These are phyloP conservation scores for Ceratobasidium sp. DNA, from an alignment of 1,284 basidiomycete genomes.

Conservation along the genomic window DNA sequence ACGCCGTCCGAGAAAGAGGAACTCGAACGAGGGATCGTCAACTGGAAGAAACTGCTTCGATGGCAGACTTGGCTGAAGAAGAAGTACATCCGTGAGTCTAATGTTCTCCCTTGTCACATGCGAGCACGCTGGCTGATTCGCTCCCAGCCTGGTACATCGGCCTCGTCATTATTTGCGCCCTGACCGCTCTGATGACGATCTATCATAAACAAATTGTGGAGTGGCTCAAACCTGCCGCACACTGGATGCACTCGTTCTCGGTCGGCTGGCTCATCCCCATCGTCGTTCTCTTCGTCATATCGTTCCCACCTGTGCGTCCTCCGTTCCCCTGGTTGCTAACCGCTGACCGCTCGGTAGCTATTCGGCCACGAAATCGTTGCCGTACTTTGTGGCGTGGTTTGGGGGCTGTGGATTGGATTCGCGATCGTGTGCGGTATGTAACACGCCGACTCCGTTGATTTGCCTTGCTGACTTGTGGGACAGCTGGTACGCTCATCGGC, in stretches of 20 bases:
- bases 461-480: constrained; percentile 59
- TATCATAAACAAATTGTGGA: constrained; percentile 72
- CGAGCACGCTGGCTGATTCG: constrained; percentile 47
- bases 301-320: constrained; percentile 72
- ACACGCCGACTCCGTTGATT: too few species aligned
- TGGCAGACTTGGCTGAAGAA: constrained; percentile 50
- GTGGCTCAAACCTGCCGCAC: constrained; percentile 71
- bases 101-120: constrained; percentile 51
- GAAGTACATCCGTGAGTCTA: constrained; percentile 30
- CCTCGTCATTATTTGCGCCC: constrained; percentile 55
- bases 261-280: constrained; percentile 87
- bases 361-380: constrained; percentile 83
- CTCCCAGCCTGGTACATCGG: constrained; percentile 63
- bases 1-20: constrained; percentile 67
- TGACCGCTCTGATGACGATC: constrained; percentile 69
- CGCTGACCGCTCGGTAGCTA: constrained; percentile 57
- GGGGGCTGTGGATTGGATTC: constrained; percentile 74
- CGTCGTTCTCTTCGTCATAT: constrained; percentile 78
- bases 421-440: constrained; percentile 61
- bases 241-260: constrained; percentile 67
- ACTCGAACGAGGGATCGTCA: constrained; percentile 54
- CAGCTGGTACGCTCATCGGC: constrained; percentile 71
- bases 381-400: constrained; percentile 80
- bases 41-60: constrained; percentile 59
- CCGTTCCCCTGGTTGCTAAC: constrained; percentile 32